Percentiles rank a stretch among this genome's conserved stretches.
Evolutionary conservation across 257 asterid genomes (phyloP).

Genomic region (Mentha longifolia): DNA sequence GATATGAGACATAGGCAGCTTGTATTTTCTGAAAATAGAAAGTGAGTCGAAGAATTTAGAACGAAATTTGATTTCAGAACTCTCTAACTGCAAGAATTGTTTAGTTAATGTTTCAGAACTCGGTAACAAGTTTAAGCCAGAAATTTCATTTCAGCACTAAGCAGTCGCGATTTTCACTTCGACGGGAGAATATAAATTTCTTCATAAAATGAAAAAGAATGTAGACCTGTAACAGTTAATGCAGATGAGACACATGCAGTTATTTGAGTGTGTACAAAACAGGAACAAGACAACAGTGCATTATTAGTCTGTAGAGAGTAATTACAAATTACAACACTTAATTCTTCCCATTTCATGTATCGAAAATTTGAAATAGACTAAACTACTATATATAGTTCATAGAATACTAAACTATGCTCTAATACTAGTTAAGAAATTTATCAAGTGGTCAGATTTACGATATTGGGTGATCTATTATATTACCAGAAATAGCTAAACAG

Average conservation of each 20-base stretch:
- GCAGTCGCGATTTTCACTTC: background rate
- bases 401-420: background rate
- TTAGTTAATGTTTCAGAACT: background rate
- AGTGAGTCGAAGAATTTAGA: slow-evolving; percentile 11
- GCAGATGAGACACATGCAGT: background rate
- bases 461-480: background rate
- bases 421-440: slow-evolving; percentile 1
- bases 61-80: background rate
- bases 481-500: slow-evolving; percentile 8
- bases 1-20: slow-evolving; percentile 85
- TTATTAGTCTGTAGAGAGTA: background rate
- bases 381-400: background rate
- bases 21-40: slow-evolving; percentile 77
- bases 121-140: background rate
- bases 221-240: background rate
- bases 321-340: slow-evolving; percentile 3
- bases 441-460: background rate
- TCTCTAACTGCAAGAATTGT: background rate
- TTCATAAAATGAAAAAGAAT: background rate
- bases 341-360: background rate
- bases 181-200: background rate
- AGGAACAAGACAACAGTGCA: background rate
- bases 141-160: background rate
- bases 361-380: background rate
- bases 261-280: background rate